A percentile compares a stretch with the other conserved stretches of the same genome.
phyloP scores from a whole-genome alignment of 1,284 basidiomycete genomes.

The Porodaedalea pini region DNA sequence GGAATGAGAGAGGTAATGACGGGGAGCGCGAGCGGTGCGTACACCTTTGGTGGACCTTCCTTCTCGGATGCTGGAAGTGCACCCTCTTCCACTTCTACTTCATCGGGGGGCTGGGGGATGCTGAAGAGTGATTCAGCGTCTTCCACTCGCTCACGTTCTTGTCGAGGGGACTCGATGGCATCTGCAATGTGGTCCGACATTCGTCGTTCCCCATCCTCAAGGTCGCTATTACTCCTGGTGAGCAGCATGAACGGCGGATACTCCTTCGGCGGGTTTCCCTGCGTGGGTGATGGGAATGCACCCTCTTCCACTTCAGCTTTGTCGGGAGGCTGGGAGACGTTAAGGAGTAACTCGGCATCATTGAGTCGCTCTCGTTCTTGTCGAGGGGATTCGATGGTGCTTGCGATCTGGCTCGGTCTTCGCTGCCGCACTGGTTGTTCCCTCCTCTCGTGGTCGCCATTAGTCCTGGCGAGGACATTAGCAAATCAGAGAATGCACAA shows the following conservation, averaged over 20 bases:
- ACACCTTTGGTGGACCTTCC: conserved; percentile 39
- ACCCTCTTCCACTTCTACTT: conserved; percentile 29
- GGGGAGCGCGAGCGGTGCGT: conserved; percentile 57
- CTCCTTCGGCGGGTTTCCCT: conserved; percentile 36
- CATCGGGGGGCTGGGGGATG: conserved; percentile 51
- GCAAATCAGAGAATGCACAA: no score
- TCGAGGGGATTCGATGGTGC: conserved; percentile 8
- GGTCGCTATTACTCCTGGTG: neutral
- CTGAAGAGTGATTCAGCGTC: conserved; percentile 43
- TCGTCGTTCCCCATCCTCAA: neutral
- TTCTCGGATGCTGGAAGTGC: neutral
- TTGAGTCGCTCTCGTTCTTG: conserved; percentile 30
- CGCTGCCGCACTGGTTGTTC: no score
- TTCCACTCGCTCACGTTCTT: conserved; percentile 30
- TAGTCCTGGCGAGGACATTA: no score
- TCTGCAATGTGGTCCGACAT: conserved; percentile 1
- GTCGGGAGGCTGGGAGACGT: conserved; percentile 51
- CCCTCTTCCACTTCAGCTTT: conserved; percentile 31
- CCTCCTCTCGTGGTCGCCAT: no score
- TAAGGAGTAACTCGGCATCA: conserved; percentile 42
- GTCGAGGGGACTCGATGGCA: conserved; percentile 8
- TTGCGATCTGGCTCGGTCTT: conserved; percentile 1
- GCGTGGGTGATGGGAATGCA: neutral
- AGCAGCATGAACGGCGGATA: conserved; percentile 48
- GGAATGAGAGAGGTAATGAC: conserved; percentile 73